Evolutionary conservation across 805 yeast genomes (phyloP), one percentile per base, ranked within the genome.

Genomic region (Candida verbasci): DNA sequence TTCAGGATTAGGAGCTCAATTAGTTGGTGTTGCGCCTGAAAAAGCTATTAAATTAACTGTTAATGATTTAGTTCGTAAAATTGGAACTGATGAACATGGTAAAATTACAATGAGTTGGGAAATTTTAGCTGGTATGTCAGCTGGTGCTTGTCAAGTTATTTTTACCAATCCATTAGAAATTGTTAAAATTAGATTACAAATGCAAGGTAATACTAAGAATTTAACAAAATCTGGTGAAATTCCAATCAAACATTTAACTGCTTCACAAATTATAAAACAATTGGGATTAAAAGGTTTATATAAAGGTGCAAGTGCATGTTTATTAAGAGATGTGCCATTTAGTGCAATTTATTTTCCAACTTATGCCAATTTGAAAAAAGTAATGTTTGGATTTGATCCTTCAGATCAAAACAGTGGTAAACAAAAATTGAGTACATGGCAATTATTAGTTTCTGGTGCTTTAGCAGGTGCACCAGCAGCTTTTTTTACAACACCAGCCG

Each of bases 391-490:
- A 36, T 88, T 83, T 55, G 95, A 91, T 52, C 95, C 95, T 4
- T 94, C 95, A 4, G 56, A 65, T 32, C 76, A 76, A 52, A 72
- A 77, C 18, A 71, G 70, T 38, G 74, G 79, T 49, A 70, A 74
- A 48, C 71, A 67, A 31, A 70, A 74, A 43, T 74, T 89, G 42
- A 78, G 78, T 44, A 78, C 94, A 20, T 81, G 91, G 83, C 95
- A 91, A 61, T 68, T 93, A 46, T 74, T 91, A 42, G 58, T 77
- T 4, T 77, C 94, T 42, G 98, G 98, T 60, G 97, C 95, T 9
- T 57, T 89, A 45, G 97, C 98, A 10, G 98, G 97, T 56, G 87
- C 94, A 69, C 98, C 98, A 8, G 94, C 97, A 21, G 97, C 97
- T 9, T 91, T 84, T 59, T 68, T 89, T 47, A 91, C 98, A 2